Evolutionary conservation across 129 eudicot genomes (phyloP).

Genomic region (sunflower (Helianthus annuus)): DNA sequence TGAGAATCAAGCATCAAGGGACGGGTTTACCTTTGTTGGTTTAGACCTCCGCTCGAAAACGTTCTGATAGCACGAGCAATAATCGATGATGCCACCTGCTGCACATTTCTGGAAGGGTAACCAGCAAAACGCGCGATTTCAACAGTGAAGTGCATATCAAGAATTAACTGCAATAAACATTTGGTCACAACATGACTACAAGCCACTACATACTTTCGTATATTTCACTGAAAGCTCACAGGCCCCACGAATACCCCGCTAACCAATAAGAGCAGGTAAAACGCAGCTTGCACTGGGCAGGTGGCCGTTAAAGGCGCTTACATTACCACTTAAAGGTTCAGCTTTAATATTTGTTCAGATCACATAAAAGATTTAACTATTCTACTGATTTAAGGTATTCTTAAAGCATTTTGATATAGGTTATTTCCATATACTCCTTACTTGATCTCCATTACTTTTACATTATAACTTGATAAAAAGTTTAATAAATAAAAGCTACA

Average conservation of each 20-base stretch:
- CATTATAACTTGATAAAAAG: slow-evolving; percentile 11
- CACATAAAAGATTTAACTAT: neutral
- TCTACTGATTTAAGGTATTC: neutral
- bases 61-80: slow-evolving; percentile 89
- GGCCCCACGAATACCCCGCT: too few species aligned
- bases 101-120: slow-evolving; percentile 76
- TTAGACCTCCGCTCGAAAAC: slow-evolving; percentile 81
- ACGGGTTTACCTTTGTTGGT: slow-evolving; percentile 73
- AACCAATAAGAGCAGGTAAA: too few species aligned
- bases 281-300: too few species aligned
- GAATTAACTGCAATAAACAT: slow-evolving; percentile 61
- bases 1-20: neutral
- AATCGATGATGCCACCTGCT: slow-evolving; percentile 79
- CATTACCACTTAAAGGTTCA: too few species aligned
- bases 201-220: neutral
- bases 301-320: too few species aligned
- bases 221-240: too few species aligned
- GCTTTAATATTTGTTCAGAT: neutral
- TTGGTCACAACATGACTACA: slow-evolving; percentile 11
- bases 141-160: slow-evolving; percentile 97
- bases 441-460: neutral
- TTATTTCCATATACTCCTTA: neutral
- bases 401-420: neutral
- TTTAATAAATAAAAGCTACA: neutral
- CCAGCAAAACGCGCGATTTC: slow-evolving; percentile 97